These are phyloP conservation scores for Acer negundo DNA, from an alignment of 345 rosid genomes.

Conservation along the genomic window DNA sequence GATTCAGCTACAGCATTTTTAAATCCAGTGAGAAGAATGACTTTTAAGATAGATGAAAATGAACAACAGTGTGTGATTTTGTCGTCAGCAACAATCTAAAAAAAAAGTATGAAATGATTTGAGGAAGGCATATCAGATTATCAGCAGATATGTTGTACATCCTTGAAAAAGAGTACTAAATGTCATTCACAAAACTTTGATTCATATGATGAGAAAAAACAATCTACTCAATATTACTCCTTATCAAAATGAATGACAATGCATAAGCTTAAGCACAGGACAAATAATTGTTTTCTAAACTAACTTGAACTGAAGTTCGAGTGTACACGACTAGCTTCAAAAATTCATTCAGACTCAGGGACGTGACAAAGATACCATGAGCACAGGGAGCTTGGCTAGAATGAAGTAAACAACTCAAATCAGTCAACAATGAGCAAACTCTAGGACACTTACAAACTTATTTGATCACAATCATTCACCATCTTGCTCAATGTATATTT, in stretches of 20 bases:
- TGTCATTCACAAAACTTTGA: neutral
- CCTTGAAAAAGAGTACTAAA: neutral
- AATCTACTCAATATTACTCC: neutral
- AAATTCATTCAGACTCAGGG: neutral
- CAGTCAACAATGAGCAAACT: conserved; percentile 4
- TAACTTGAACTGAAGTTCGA: neutral
- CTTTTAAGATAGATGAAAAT: neutral
- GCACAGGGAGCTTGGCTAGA: conserved; percentile 2
- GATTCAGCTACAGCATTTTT: neutral
- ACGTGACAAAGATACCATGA: neutral
- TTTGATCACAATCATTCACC: neutral
- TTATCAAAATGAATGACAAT: neutral
- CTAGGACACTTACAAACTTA: neutral
- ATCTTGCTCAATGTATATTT: neutral
- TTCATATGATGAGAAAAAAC: neutral
- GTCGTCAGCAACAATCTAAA: neutral
- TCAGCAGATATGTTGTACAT: neutral
- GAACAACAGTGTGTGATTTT: neutral
- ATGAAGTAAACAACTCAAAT: neutral
- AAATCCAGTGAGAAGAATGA: neutral
- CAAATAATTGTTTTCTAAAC: neutral
- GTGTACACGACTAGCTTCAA: neutral
- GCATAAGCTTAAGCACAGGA: neutral
- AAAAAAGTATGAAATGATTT: neutral
- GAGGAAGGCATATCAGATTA: neutral